Percentiles rank a stretch among this genome's conserved stretches.
Evolutionary conservation across 2,329 filamentous ascomycete genomes (phyloP).

Genomic region (Diaporthe aspalathi): DNA sequence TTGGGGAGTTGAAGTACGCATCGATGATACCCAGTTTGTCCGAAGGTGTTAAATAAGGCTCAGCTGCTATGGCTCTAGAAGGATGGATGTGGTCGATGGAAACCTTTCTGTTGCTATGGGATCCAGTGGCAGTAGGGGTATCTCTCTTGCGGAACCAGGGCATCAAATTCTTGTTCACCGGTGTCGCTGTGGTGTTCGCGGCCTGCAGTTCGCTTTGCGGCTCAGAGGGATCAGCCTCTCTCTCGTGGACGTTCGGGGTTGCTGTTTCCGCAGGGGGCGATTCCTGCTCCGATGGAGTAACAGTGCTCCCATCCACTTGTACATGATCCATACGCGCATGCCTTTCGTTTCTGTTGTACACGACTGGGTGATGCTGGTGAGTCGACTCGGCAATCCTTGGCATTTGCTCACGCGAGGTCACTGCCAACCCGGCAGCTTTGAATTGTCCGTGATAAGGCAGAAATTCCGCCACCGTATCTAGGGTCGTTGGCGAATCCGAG

Average conservation of each 20-base stretch:
- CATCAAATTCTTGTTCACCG: conserved; percentile 25
- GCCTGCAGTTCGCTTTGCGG: not conserved
- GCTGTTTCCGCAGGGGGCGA: not conserved
- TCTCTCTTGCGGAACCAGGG: conserved; percentile 35
- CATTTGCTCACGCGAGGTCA: conserved; percentile 64
- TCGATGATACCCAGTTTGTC: conserved; percentile 34
- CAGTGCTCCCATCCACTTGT: conserved; percentile 37
- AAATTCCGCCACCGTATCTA: conserved; percentile 64
- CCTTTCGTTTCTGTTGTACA: not conserved
- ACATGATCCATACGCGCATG: not conserved
- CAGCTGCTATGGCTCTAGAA: conserved; percentile 30
- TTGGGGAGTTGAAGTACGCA: conserved; percentile 36
- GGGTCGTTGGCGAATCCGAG: conserved; percentile 55
- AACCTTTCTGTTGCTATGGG: conserved; percentile 28
- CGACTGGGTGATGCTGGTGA: not conserved
- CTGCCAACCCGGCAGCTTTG: conserved; percentile 63
- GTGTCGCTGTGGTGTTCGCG: not conserved
- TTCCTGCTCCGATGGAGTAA: conserved; percentile 34
- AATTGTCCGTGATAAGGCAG: conserved; percentile 67
- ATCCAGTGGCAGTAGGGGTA: not conserved
- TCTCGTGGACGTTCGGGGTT: not conserved
- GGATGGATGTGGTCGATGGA: conserved; percentile 37
- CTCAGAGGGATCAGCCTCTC: not conserved
- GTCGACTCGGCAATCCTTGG: conserved; percentile 30
- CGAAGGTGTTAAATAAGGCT: conserved; percentile 34